Base-by-base conservation (phyloP, 2,329 filamentous ascomycete genomes). In the Colletotrichum higginsianum region DNA sequence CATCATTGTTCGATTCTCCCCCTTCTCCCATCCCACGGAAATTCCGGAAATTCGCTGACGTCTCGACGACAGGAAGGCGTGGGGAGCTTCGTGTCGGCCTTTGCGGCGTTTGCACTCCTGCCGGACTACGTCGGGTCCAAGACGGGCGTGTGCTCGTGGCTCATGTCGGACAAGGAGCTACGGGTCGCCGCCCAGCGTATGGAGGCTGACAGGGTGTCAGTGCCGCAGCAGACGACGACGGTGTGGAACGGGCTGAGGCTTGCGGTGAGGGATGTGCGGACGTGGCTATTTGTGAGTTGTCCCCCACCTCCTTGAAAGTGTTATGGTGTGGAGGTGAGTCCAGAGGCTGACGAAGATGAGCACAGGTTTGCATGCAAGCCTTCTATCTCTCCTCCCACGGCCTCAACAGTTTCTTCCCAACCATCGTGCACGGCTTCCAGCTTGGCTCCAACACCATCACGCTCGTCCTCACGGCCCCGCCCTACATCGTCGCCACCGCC, bases 21-120 rank as follows among this genome's bases (percentile, higher is more conserved):
- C 30, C 30, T 35, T 9, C 30, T 35, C 30, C 30, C 30, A 35
- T 9, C 8, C 30, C 30, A 9, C 30, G 30, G 30, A 35, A 35
- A 35, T 35, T 35, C 8, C 8, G 30, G 30, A 35, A 35, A 35
- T 8, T 35, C 30, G 30, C 30, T 35, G 30, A 35, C 30, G 30
- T 35, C 8, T 35, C 30, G 30, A 35, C 30, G 30, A 35, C 30
- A 35, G 30, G 90, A 94, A 75, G 92, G 92, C 11, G 82, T 84
- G 4, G 82, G 74, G 4, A 79, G 77, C 26, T 72, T 77, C 21
- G 67, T 70, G 40, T 66, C 76, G 18, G 75, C 75, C 1, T 64
- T 75, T 23, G n/a, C 71, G 15, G 75, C 75, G 47, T 57, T 71
- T 12, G 74, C 75, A 21, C 67, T 78, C 16, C 72, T 78, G 18